Conservation (phyloP, 345 rosid species). For the Gossypium mustelinum region DNA sequence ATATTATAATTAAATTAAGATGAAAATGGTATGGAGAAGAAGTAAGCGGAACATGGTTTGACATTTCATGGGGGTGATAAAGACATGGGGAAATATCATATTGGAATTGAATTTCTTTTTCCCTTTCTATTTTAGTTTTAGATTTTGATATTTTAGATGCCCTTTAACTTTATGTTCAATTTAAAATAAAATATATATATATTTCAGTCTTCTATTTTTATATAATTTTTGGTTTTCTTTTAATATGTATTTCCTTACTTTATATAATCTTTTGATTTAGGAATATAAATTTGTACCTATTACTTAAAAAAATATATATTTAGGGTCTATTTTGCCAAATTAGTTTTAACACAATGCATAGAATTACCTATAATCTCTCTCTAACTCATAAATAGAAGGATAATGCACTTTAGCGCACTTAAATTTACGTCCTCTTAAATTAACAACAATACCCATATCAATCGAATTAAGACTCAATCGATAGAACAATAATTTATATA, state of each 20-base stretch:
- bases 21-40: slow-evolving; percentile 4
- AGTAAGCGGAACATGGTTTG: slow-evolving; percentile 35
- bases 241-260: background rate
- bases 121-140: background rate
- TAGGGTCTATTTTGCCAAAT: too few species aligned
- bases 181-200: background rate
- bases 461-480: too few species aligned
- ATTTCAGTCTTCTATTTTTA: background rate
- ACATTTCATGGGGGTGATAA: slow-evolving; percentile 36
- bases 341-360: too few species aligned
- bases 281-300: background rate
- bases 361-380: too few species aligned
- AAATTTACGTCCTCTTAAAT: too few species aligned
- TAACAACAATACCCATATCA: too few species aligned
- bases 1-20: too few species aligned
- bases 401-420: too few species aligned
- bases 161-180: background rate
- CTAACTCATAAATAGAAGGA: accelerated
- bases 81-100: slow-evolving; percentile 31
- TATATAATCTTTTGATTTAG: background rate
- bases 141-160: background rate
- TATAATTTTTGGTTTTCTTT: background rate
- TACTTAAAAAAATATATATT: too few species aligned
- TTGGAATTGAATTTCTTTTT: slow-evolving; percentile 23
- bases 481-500: too few species aligned